A percentile compares a stretch with the other conserved stretches of the same genome.
These are phyloP conservation scores for Jacaranda copaia DNA, from an alignment of 257 asterid species.

Conservation along the genomic window DNA sequence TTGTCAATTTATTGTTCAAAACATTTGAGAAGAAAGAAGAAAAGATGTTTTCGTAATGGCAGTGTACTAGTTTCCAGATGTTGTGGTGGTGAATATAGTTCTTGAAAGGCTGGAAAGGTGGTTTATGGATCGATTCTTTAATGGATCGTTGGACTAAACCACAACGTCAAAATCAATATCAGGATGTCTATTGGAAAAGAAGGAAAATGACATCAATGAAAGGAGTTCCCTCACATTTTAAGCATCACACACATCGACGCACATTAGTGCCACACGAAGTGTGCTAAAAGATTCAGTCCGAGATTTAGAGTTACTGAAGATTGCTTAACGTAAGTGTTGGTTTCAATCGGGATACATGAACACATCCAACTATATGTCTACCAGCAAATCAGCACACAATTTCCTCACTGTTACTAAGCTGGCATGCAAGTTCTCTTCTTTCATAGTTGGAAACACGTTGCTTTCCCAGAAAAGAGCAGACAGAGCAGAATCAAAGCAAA, in stretches of 20 bases:
- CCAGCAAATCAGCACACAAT: conserved; percentile 13
- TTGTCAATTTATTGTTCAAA: no score
- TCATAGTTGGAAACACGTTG: conserved; percentile 46
- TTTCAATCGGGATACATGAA: no score
- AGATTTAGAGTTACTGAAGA: conserved; percentile 13
- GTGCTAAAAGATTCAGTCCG: not conserved
- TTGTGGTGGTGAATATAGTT: conserved; percentile 10
- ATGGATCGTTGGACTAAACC: conserved; percentile 9
- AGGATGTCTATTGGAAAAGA: not conserved
- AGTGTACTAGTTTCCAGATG: not conserved
- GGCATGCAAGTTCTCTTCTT: not conserved
- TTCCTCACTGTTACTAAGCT: not conserved
- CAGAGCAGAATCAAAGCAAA: conserved; percentile 33
- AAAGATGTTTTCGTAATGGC: not conserved
- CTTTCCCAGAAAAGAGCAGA: conserved; percentile 38
- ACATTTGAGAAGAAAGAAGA: conserved; percentile 15
- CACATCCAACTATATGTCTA: not conserved
- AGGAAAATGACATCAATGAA: not conserved
- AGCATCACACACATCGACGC: no score
- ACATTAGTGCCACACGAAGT: not conserved
- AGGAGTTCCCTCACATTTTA: no score
- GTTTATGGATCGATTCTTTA: conserved; percentile 16
- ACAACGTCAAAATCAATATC: not conserved
- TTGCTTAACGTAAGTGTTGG: not conserved
- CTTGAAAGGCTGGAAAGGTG: conserved; percentile 23